Evolutionary conservation across 805 yeast genomes (phyloP), one percentile per base, ranked within the genome.

Genomic region (Jamesozyma lodderae): DNA sequence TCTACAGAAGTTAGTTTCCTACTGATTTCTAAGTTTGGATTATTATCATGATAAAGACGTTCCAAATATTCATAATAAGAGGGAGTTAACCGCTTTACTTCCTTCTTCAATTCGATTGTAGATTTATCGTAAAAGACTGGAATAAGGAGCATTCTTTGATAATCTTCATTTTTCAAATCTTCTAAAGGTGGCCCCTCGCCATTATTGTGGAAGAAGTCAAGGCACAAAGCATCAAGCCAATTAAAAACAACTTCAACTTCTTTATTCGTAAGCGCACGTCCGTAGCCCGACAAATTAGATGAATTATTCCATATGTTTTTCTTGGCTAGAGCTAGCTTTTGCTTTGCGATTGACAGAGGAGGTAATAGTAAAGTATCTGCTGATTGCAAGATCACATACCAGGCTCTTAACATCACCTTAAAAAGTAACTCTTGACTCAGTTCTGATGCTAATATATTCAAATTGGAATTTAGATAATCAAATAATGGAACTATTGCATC

Each of bases 141-240:
- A 7, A 83, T 66, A 20, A 79, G 57, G 43, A 80, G 59, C 18
- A 84, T 57, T 29, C 75, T 70, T 55, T 81, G 84, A 53, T 81
- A 85, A 25, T 72, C 70, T 22, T 69, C 72, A 41, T 74, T 73
- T 43, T 77, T 78, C 49, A 85, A 61, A 6, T 72, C 73, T 43
- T 72, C 75, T 22, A 83, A 47, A 1, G 85, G 72, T 0, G 92
- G 92, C 0, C 95, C 95, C 24, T 79, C 79, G 0, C 94, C 94
- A 32, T 73, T 78, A 50, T 82, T 78, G 55, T 85, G 76, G 62
- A 86, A 85, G 53, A 84, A 85, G 41, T 78, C 88, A 34, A 72
- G 56, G 37, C 85, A 72, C n/a, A 81, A 57, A 5, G 71, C 65
- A 34, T 72, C 64, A 17, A 86, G 56, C 95, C 95, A 85, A 1